Conservation (phyloP, 2,329 filamentous ascomycete species). For the Cercospora berteroae region DNA sequence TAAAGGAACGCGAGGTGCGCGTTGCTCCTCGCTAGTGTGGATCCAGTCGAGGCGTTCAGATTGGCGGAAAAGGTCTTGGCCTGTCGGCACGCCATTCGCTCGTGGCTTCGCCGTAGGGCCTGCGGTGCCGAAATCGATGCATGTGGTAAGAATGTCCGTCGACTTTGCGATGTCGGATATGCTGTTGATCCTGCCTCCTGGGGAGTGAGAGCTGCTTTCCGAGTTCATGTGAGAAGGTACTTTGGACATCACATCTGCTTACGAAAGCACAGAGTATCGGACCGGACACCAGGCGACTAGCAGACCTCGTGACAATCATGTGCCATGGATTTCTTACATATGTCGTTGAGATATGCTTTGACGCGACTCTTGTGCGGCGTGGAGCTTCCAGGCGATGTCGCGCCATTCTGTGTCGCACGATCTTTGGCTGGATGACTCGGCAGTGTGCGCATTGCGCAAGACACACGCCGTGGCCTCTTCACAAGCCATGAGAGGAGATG, state of each 20-base stretch:
- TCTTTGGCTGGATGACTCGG: not conserved
- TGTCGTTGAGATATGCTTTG: not conserved
- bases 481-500: not conserved
- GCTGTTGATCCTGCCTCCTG: not conserved
- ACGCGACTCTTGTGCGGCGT: not conserved
- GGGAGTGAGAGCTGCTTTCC: not conserved
- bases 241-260: not conserved
- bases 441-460: not conserved
- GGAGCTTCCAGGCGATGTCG: not conserved
- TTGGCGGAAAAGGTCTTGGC: not conserved
- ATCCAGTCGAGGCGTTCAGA: not conserved
- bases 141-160: not conserved
- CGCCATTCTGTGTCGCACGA: not conserved
- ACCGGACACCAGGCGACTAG: not conserved
- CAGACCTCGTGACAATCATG: not conserved
- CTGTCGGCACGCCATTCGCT: not conserved
- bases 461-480: not conserved
- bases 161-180: conserved; percentile 1
- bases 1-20: not conserved
- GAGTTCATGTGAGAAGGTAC: not conserved
- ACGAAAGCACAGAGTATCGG: not conserved
- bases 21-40: not conserved
- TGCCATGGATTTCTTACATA: not conserved
- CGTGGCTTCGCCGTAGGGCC: not conserved
- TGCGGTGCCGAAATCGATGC: not conserved